These are phyloP conservation scores for Phlyctochytrium planicorne DNA, from an alignment of 192 early-diverging fungal genomes.

Conservation along the genomic window DNA sequence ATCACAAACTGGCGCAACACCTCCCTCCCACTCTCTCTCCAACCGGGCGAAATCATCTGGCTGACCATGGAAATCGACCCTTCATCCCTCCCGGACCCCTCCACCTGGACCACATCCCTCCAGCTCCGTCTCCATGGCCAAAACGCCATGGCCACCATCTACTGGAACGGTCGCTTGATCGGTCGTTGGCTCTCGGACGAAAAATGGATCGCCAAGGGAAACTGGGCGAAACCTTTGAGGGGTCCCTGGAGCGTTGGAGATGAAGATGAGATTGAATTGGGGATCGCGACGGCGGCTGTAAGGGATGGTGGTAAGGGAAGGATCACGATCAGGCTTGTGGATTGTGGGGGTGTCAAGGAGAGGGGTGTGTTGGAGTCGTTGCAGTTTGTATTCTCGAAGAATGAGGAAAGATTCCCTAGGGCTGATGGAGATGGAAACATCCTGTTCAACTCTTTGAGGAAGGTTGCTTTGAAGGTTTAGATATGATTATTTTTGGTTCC, in stretches of 20 bases:
- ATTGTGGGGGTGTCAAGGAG: background rate
- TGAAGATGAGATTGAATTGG: background rate
- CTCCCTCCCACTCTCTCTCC: background rate
- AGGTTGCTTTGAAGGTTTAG: no score
- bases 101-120: background rate
- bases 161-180: background rate
- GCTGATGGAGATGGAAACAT: background rate
- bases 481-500: no score
- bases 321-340: background rate
- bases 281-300: background rate
- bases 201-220: background rate
- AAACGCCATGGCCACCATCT: background rate
- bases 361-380: background rate
- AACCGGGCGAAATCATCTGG: background rate
- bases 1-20: background rate
- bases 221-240: background rate
- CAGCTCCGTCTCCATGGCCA: background rate
- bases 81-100: background rate
- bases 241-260: constrained; percentile 1
- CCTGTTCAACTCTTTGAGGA: background rate
- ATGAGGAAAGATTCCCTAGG: background rate
- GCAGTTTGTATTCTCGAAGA: background rate
- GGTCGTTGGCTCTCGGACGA: background rate
- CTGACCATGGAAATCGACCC: background rate
- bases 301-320: background rate